Conservation (phyloP, 352 stramenopile genomes). For the Phytophthora cajani region DNA sequence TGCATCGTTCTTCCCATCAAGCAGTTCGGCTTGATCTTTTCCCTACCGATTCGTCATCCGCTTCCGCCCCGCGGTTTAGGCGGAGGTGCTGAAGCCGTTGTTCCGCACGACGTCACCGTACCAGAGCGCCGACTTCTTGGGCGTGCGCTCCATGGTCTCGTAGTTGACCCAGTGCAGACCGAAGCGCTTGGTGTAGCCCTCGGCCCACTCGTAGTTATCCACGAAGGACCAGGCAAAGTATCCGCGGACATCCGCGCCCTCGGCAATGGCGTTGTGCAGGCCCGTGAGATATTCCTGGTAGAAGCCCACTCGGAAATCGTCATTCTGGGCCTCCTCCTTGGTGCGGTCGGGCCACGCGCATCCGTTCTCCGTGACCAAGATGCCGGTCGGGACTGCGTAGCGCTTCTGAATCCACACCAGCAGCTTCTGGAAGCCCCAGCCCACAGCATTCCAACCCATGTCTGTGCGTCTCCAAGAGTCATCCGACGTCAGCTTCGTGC, state of each 20-base stretch:
- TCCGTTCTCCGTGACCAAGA: conserved; percentile 95
- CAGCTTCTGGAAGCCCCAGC: conserved; percentile 88
- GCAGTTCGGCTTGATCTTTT: too few species aligned
- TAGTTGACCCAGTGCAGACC: conserved; percentile 71
- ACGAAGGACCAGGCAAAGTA: conserved; percentile 94
- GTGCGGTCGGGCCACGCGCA: conserved; percentile 68
- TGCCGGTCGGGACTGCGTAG: conserved; percentile 75
- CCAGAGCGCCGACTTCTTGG: conserved; percentile 74
- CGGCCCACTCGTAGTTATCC: conserved; percentile 94
- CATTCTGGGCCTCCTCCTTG: conserved; percentile 79
- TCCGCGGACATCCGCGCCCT: conserved; percentile 70
- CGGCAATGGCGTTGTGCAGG: conserved; percentile 53
- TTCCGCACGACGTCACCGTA: conserved; percentile 53
- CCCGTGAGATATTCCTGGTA: conserved; percentile 85
- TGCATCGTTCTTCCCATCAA: too few species aligned
- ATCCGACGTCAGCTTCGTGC: conserved; percentile 50
- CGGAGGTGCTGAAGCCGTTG: conserved; percentile 38
- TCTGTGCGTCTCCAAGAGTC: conserved; percentile 73
- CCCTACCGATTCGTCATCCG: too few species aligned
- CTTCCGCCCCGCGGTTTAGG: conserved; percentile 1
- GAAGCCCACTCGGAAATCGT: conserved; percentile 82
- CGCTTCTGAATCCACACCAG: conserved; percentile 90
- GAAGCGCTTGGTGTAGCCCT: conserved; percentile 71
- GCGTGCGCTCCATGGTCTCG: conserved; percentile 68
- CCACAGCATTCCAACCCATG: conserved; percentile 84